phyloP scores from a whole-genome alignment of 2,329 filamentous ascomycete genomes.

The Claviceps lovelessii region DNA sequence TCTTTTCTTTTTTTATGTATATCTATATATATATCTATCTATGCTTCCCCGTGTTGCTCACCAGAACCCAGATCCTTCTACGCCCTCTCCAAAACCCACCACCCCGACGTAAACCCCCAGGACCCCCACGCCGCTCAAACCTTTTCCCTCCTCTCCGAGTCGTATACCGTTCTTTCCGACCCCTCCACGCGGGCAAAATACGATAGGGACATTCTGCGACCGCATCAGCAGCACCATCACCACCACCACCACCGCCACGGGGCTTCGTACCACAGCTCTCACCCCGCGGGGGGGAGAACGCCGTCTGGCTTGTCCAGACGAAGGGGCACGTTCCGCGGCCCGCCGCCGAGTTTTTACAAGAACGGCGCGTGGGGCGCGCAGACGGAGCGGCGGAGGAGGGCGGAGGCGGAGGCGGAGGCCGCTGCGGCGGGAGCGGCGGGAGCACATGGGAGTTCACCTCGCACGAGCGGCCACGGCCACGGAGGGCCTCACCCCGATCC shows the following conservation, averaged over 20 bases:
- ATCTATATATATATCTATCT: too few relatives aligned
- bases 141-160: slow-evolving; percentile 74
- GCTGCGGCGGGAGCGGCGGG: not conserved
- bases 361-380: slow-evolving; percentile 64
- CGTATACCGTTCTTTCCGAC: slow-evolving; percentile 63
- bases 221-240: slow-evolving; percentile 20
- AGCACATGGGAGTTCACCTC: not conserved
- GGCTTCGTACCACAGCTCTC: slow-evolving; percentile 40
- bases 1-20: not conserved
- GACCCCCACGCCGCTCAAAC: slow-evolving; percentile 58
- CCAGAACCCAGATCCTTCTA: slow-evolving; percentile 55
- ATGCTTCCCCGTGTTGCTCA: too few relatives aligned
- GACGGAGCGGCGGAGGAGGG: slow-evolving; percentile 40
- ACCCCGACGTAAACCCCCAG: slow-evolving; percentile 76
- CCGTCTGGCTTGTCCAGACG: slow-evolving; percentile 69
- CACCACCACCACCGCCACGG: slow-evolving; percentile 18
- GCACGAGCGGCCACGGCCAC: not conserved
- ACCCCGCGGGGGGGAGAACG: slow-evolving; percentile 58
- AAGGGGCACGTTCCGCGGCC: slow-evolving; percentile 63
- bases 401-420: slow-evolving; percentile 26
- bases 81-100: slow-evolving; percentile 75
- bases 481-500: too few relatives aligned
- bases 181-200: slow-evolving; percentile 63
- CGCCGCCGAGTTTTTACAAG: slow-evolving; percentile 78
- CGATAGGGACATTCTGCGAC: slow-evolving; percentile 52